Evolutionary conservation across 78 protist genomes (phyloP).

Genomic region (Dictyostelium capitatum): DNA sequence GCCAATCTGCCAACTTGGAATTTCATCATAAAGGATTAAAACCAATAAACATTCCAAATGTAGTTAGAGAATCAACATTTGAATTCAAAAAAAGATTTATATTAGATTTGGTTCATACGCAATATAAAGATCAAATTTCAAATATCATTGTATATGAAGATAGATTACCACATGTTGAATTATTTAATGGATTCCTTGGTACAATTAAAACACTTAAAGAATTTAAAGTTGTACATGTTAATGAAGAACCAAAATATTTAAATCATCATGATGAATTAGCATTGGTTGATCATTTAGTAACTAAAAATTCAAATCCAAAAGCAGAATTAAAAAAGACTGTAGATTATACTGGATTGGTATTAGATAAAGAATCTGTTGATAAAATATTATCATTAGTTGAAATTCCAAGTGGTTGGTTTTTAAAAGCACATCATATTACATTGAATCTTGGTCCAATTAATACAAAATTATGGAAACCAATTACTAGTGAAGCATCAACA

Average conservation of each 20-base stretch:
- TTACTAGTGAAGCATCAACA: neutral
- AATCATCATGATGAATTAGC: neutral
- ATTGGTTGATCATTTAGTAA: constrained; percentile 20
- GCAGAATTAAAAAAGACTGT: neutral
- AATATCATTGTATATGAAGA: constrained; percentile 39
- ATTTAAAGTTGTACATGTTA: neutral
- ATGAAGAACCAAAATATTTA: constrained; percentile 45
- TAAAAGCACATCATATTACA: constrained; percentile 65
- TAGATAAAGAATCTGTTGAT: constrained; percentile 23
- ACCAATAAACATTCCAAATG: neutral
- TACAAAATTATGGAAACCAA: constrained; percentile 20
- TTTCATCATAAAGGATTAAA: constrained; percentile 65
- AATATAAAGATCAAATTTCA: neutral
- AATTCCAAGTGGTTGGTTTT: constrained; percentile 38
- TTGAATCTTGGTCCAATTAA: constrained; percentile 28
- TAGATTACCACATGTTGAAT: constrained; percentile 37
- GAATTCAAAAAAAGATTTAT: constrained; percentile 49
- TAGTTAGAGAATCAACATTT: constrained; percentile 16
- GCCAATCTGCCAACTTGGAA: neutral
- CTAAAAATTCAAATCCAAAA: neutral
- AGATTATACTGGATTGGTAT: constrained; percentile 30
- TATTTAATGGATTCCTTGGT: neutral
- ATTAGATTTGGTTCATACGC: neutral
- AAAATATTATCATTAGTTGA: constrained; percentile 1
- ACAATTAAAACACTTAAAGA: neutral